A percentile compares a stretch with the other conserved stretches of the same genome.
Conservation (phyloP, 2,329 filamentous ascomycete species). For the Fusarium agapanthi region DNA sequence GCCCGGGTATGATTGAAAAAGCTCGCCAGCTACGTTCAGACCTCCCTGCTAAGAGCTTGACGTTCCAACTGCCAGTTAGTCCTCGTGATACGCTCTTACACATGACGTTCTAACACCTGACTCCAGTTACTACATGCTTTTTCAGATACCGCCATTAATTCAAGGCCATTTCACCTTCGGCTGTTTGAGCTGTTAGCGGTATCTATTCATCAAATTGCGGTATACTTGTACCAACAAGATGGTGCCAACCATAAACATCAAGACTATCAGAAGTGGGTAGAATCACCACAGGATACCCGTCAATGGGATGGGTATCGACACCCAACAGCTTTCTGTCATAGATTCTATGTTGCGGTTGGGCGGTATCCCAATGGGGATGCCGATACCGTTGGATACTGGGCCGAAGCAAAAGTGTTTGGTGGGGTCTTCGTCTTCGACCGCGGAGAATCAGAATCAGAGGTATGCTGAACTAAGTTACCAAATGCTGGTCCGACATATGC, state of each 20-base stretch:
- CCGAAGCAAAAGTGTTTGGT: constrained; percentile 21
- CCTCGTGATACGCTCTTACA: neutral
- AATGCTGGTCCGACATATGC: fast-evolving
- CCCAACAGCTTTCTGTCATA: constrained; percentile 1
- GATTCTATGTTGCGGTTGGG: neutral
- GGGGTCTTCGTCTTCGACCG: constrained; percentile 18
- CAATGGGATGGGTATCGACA: neutral
- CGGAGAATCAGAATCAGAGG: constrained; percentile 8
- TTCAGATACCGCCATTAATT: fast-evolving
- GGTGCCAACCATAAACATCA: neutral
- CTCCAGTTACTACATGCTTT: neutral
- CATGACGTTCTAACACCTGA: no score
- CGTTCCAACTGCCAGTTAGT: neutral
- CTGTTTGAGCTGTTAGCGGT: constrained; percentile 11
- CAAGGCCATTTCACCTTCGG: neutral
- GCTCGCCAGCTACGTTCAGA: neutral
- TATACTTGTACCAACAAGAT: neutral
- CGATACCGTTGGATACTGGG: constrained; percentile 22
- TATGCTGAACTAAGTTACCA: neutral
- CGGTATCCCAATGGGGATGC: constrained; percentile 8
- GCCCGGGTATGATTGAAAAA: neutral
- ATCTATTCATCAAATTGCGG: constrained; percentile 1
- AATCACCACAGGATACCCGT: neutral
- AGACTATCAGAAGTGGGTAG: neutral
- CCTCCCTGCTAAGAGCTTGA: neutral